Conservation (phyloP, 495 filamentous ascomycete genomes). For the Penicillium herquei region DNA sequence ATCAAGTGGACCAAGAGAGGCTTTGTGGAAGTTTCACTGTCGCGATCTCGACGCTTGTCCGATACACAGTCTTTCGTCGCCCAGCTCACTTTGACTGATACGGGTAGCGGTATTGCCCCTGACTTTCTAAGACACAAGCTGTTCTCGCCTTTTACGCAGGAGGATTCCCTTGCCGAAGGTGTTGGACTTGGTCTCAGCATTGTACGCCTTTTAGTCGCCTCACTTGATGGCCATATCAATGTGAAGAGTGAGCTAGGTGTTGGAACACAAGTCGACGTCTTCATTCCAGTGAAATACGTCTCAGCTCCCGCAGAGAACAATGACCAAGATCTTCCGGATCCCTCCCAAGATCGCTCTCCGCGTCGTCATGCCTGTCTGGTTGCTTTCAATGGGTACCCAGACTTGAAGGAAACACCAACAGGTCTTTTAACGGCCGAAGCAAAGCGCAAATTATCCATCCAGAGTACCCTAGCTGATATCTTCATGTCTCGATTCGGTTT, state of each 20-base stretch:
- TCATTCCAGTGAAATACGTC: constrained; percentile 42
- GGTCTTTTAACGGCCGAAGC: constrained; percentile 27
- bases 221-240: constrained; percentile 58
- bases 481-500: constrained; percentile 28
- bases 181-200: constrained; percentile 71
- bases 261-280: constrained; percentile 60
- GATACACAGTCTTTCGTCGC: constrained; percentile 19
- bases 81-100: constrained; percentile 58
- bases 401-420: constrained; percentile 24
- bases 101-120: constrained; percentile 64
- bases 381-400: constrained; percentile 29
- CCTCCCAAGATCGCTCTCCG: constrained; percentile 16
- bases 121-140: constrained; percentile 64
- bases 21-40: constrained; percentile 56
- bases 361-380: constrained; percentile 26
- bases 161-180: constrained; percentile 61
- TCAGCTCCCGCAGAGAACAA: constrained; percentile 26
- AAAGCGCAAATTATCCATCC: constrained; percentile 35
- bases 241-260: constrained; percentile 55
- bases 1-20: constrained; percentile 65
- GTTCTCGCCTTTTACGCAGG: constrained; percentile 71
- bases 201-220: constrained; percentile 60
- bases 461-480: constrained; percentile 31
- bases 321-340: constrained; percentile 58
- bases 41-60: constrained; percentile 26